A percentile compares a stretch with the other conserved stretches of the same genome.
Evolutionary conservation across 2,329 filamentous ascomycete genomes (phyloP).

Genomic region (Capronia epimyces): DNA sequence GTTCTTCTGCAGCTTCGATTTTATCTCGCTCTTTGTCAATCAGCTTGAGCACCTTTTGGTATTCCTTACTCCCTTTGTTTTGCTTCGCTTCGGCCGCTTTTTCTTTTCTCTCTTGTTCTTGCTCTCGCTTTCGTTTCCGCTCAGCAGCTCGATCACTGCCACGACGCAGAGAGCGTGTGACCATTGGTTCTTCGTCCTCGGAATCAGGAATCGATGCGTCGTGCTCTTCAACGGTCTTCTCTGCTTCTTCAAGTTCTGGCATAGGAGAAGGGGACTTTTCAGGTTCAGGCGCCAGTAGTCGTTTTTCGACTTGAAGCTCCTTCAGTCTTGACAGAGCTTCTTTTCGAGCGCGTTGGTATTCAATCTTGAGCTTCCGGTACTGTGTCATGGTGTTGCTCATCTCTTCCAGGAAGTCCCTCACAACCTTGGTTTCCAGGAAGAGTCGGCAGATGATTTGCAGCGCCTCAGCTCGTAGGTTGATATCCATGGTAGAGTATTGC

Average conservation of each 20-base stretch:
- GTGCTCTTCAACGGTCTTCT: slow-evolving; percentile 49
- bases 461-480: slow-evolving; percentile 74
- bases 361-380: slow-evolving; percentile 92
- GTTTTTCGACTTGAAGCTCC: slow-evolving; percentile 44
- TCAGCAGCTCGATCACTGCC: slow-evolving; percentile 66
- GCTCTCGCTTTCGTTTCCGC: slow-evolving; percentile 69
- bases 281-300: slow-evolving; percentile 44
- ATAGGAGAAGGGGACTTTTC: slow-evolving; percentile 42
- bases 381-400: slow-evolving; percentile 92
- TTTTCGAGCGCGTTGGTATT: slow-evolving; percentile 74
- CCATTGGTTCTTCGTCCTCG: slow-evolving; percentile 57
- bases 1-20: slow-evolving; percentile 74
- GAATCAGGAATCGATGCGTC: slow-evolving; percentile 52
- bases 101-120: slow-evolving; percentile 64
- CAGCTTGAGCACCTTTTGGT: slow-evolving; percentile 78
- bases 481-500: slow-evolving; percentile 69
- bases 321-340: slow-evolving; percentile 47
- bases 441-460: slow-evolving; percentile 83
- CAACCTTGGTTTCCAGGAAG: slow-evolving; percentile 75
- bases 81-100: slow-evolving; percentile 61
- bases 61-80: slow-evolving; percentile 79
- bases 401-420: slow-evolving; percentile 84
- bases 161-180: slow-evolving; percentile 54
- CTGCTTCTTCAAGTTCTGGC: slow-evolving; percentile 46
- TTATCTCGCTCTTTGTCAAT: slow-evolving; percentile 80